Evolutionary conservation across 306 rosid species (phyloP).

Genomic region (Malus orientalis): DNA sequence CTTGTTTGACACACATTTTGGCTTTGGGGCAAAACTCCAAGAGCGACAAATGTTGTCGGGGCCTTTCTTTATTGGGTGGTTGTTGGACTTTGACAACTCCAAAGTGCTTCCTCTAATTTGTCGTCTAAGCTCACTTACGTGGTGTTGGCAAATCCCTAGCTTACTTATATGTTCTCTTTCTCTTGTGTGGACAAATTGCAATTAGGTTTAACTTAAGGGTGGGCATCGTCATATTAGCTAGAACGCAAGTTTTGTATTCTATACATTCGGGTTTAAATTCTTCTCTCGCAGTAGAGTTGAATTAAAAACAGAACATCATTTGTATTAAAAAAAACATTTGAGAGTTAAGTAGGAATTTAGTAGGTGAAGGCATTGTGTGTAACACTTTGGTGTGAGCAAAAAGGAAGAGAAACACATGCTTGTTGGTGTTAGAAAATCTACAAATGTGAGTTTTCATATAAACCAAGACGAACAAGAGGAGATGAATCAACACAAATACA

Average conservation of each 20-base stretch:
- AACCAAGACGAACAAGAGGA: not conserved
- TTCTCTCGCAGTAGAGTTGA: not conserved
- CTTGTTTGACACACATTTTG: slow-evolving; percentile 32
- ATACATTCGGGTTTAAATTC: not conserved
- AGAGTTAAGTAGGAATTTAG: no score
- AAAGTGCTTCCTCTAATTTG: slow-evolving; percentile 29
- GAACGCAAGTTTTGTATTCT: no score
- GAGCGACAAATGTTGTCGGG: slow-evolving; percentile 27
- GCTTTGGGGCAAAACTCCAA: slow-evolving; percentile 38
- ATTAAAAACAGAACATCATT: no score
- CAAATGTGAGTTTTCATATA: not conserved
- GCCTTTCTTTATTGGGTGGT: slow-evolving; percentile 15
- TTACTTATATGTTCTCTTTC: not conserved
- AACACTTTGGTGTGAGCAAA: not conserved
- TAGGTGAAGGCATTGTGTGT: not conserved
- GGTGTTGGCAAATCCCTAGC: not conserved
- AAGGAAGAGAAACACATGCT: not conserved
- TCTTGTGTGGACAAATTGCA: not conserved
- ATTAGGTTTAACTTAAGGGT: not conserved
- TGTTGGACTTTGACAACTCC: slow-evolving; percentile 54
- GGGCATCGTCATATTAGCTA: no score
- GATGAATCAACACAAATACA: not conserved
- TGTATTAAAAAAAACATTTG: no score
- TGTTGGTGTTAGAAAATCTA: not conserved
- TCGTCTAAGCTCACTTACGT: slow-evolving; percentile 28